phyloP scores from a whole-genome alignment of 139 green algal species.

The Asterochloris erici region DNA sequence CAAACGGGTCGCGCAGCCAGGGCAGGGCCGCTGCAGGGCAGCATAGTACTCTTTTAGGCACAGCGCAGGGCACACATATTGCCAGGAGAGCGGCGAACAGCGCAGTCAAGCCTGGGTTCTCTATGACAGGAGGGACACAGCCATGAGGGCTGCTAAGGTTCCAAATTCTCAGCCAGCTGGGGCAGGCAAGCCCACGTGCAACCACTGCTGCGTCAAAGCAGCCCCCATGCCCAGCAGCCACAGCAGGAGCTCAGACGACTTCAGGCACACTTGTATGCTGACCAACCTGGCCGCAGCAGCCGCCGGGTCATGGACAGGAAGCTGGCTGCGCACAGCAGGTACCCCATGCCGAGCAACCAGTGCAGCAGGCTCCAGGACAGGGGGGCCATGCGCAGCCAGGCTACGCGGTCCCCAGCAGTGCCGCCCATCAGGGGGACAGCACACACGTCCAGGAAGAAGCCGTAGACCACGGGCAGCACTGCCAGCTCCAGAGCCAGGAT shows the following conservation, averaged over 20 bases:
- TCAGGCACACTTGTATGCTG: not conserved
- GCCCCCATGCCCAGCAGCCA: too few species aligned
- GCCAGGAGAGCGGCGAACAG: too few species aligned
- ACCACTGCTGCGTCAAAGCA: too few species aligned
- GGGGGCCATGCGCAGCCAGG: not conserved
- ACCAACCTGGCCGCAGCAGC: constrained; percentile 13
- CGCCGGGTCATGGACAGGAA: constrained; percentile 19
- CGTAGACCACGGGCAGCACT: constrained; percentile 12
- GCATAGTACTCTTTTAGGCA: not conserved
- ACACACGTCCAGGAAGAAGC: constrained; percentile 20
- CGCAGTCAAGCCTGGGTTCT: too few species aligned
- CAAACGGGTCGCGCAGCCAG: constrained; percentile 16
- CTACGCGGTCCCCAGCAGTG: not conserved
- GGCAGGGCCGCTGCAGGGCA: constrained; percentile 16
- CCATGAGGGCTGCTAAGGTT: too few species aligned
- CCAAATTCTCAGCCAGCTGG: not conserved
- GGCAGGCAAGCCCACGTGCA: too few species aligned
- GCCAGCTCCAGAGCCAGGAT: constrained; percentile 7
- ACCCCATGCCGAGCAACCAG: constrained; percentile 23
- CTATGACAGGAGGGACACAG: too few species aligned
- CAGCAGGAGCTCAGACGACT: too few species aligned
- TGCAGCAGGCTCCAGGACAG: constrained; percentile 7
- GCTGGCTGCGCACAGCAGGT: constrained; percentile 8
- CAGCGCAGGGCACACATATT: not conserved
- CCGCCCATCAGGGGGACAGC: not conserved